These are phyloP conservation scores for Jaminaea rosea DNA, from an alignment of 1,284 basidiomycete species.

Conservation along the genomic window DNA sequence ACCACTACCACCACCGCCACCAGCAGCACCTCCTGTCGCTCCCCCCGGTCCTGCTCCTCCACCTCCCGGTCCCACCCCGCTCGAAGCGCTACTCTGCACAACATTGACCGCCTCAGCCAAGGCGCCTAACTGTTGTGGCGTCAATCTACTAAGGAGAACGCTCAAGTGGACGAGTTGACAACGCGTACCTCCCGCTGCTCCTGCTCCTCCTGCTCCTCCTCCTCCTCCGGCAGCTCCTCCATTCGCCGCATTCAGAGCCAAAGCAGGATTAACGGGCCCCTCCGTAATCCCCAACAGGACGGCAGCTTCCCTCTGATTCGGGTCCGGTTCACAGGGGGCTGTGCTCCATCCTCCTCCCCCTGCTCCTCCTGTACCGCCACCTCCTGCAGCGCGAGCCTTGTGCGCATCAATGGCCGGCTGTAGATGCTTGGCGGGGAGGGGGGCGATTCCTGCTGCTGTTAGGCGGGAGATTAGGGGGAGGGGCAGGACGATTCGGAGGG, in stretches of 20 bases:
- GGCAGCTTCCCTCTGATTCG: constrained; percentile 32
- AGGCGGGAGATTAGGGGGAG: constrained; percentile 31
- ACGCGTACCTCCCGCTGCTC: neutral
- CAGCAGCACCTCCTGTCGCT: neutral
- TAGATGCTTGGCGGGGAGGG: constrained; percentile 34
- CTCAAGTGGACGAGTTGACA: neutral
- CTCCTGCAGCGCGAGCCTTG: neutral
- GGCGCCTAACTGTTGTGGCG: neutral
- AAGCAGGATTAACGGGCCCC: too few relatives aligned
- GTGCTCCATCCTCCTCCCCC: constrained; percentile 4
- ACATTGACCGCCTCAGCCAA: neutral
- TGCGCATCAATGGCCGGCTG: constrained; percentile 10
- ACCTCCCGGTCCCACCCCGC: neutral
- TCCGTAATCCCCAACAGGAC: constrained; percentile 42
- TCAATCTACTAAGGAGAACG: neutral
- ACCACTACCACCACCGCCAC: too few relatives aligned
- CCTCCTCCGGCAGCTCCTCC: too few relatives aligned
- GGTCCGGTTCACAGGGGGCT: constrained; percentile 28
- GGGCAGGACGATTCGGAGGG: constrained; percentile 41
- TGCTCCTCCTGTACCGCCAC: neutral
- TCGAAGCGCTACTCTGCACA: neutral
- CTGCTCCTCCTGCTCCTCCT: too few relatives aligned
- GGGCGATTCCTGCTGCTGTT: constrained; percentile 34
- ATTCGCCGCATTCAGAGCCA: too few relatives aligned
- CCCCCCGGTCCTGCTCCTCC: neutral